Evolutionary conservation across 1,139 yeast species (phyloP).

Genomic region (Pichia sp.): DNA sequence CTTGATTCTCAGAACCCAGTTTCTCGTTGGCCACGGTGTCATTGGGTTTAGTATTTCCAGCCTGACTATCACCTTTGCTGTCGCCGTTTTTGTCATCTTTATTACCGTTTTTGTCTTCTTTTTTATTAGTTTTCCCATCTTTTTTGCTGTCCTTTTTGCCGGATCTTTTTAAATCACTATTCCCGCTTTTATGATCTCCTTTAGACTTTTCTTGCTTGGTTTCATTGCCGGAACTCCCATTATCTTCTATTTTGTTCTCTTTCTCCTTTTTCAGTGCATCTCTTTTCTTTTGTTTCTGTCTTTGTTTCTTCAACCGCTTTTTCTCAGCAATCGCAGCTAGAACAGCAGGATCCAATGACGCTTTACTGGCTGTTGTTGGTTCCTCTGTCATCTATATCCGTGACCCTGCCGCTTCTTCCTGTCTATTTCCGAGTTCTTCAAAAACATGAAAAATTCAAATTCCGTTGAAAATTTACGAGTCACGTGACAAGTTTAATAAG

Average conservation of each 20-base stretch:
- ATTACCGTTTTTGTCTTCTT: not conserved
- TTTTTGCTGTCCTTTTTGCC: not conserved
- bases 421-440: not conserved
- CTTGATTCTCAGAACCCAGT: not conserved
- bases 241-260: too few relatives aligned
- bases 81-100: not conserved
- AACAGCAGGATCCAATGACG: not conserved
- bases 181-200: not conserved
- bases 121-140: not conserved
- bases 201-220: not conserved
- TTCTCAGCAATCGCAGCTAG: not conserved
- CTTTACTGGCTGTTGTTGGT: too few relatives aligned
- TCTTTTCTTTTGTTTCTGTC: not conserved
- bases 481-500: too few relatives aligned
- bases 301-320: conserved; percentile 1
- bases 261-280: not conserved
- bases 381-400: too few relatives aligned
- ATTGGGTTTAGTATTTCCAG: not conserved
- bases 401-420: too few relatives aligned
- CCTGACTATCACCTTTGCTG: not conserved
- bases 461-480: too few relatives aligned
- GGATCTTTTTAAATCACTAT: not conserved
- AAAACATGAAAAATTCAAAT: too few relatives aligned
- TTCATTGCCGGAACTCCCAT: not conserved
- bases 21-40: not conserved